Percentiles rank a stretch among this genome's conserved stretches.
Conservation (phyloP, 2,329 filamentous ascomycete genomes). For the Dryadomyces quercivorus region DNA sequence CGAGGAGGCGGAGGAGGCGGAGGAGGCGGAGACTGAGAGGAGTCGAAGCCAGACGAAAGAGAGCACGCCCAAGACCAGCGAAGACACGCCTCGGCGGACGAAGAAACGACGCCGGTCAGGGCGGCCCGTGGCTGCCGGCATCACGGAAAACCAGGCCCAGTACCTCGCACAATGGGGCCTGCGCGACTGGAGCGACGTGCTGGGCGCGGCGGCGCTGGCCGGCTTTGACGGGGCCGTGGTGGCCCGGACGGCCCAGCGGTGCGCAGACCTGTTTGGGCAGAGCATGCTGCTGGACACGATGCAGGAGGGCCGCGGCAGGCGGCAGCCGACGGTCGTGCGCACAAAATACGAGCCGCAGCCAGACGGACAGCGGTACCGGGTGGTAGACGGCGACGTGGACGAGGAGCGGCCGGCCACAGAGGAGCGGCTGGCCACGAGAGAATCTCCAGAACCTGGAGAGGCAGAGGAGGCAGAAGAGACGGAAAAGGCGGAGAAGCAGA, state of each 20-base stretch:
- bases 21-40: background rate
- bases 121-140: background rate
- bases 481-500: background rate
- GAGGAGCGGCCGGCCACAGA: background rate
- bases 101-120: background rate
- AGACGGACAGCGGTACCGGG: background rate
- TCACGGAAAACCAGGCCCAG: background rate
- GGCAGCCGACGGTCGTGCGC: background rate
- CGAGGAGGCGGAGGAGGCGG: background rate
- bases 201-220: conserved; percentile 64
- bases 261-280: conserved; percentile 62
- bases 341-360: background rate
- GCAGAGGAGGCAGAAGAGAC: background rate
- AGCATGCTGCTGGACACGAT: conserved; percentile 53
- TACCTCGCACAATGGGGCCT: conserved; percentile 24
- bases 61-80: conserved; percentile 4
- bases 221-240: conserved; percentile 57
- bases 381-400: background rate
- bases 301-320: background rate
- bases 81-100: background rate
- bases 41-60: too few relatives aligned
- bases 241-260: conserved; percentile 59
- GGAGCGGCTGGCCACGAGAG: background rate
- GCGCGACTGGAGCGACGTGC: conserved; percentile 75
- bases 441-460: background rate